phyloP scores from a whole-genome alignment of 1,284 basidiomycete genomes.

The Moniliophthora roreri region DNA sequence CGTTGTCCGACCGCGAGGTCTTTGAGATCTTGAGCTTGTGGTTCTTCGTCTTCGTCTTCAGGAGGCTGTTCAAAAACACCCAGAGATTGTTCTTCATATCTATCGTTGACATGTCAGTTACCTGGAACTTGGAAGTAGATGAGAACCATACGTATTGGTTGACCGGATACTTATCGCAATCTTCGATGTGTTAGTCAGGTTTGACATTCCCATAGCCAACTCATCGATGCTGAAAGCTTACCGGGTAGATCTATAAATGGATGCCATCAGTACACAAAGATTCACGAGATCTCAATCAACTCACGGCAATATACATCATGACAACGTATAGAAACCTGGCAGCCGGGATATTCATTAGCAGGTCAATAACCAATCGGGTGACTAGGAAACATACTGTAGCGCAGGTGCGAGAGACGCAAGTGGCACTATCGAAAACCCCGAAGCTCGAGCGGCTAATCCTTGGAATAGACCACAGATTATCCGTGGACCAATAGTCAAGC shows the following conservation, averaged over 20 bases:
- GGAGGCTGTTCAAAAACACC: constrained; percentile 61
- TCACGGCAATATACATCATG: constrained; percentile 69
- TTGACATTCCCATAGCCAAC: neutral
- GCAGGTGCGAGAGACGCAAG: constrained; percentile 65
- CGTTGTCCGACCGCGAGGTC: constrained; percentile 40
- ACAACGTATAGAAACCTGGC: constrained; percentile 70
- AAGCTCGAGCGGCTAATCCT: constrained; percentile 71
- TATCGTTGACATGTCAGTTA: constrained; percentile 15
- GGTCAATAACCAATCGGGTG: neutral
- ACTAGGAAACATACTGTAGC: constrained; percentile 44
- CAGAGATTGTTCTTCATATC: constrained; percentile 68
- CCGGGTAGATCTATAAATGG: constrained; percentile 42
- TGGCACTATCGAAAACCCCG: constrained; percentile 73
- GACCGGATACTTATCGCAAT: constrained; percentile 68
- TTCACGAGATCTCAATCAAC: constrained; percentile 12
- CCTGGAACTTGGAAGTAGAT: neutral
- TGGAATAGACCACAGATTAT: constrained; percentile 61
- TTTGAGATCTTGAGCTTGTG: constrained; percentile 36
- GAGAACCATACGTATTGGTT: constrained; percentile 71
- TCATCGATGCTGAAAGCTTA: constrained; percentile 25
- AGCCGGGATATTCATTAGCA: neutral
- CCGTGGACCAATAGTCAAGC: constrained; percentile 52
- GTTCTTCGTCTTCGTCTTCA: constrained; percentile 50
- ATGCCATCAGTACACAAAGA: neutral
- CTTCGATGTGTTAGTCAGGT: constrained; percentile 30